Base-by-base conservation (phyloP, 495 filamentous ascomycete genomes). In the Podospora fimiseda region DNA sequence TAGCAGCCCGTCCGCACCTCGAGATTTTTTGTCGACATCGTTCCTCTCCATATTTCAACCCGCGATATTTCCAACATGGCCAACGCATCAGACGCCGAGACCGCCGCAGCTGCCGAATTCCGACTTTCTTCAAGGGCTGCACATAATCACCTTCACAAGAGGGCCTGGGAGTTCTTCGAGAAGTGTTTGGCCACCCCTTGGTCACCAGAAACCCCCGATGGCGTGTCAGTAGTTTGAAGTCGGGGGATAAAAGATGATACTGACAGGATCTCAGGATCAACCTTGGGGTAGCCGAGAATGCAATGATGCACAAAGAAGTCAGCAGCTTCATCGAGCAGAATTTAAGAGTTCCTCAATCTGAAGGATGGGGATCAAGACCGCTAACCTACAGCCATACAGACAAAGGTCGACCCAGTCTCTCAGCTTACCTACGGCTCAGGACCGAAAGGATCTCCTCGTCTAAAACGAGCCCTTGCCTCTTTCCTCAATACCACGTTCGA, bases 361-460 rank as follows among this genome's bases (percentile, higher is more conserved):
- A 43, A 13, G 1, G 13, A 19, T 3, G 6, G 39, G 8, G n/a
- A 8, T 14, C 8, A 39, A 21, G 1, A 48, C 16, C 0, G 9
- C 19, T 43, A 2, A 24, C 44, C 13, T 14, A n/a, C 8, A 7
- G 6, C 40, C 15, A 14, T 4, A 22, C 40, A 53, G 45, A 9
- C 24, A 2, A 30, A 40, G 13, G 53, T 58, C 13, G 57, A 58
- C n/a, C 56, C 56, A 13, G 36, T 42, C 19, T 47, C 33, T 21
- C 54, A 64, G n/a, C 58, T 70, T 39, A 66, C 63, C 1, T 68
- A 66, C 39, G 65, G 65, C 16, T 57, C 51, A 16, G 67, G 67
- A 0, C 59, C 59, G 1, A 46, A 50, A 16, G 59, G 59, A 9
- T 66, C 60, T 0, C 38, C 58, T 1, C 59, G 56, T 22, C 61